These are phyloP conservation scores for Russula lepida DNA, from an alignment of 768 basidiomycete genomes.

Conservation along the genomic window DNA sequence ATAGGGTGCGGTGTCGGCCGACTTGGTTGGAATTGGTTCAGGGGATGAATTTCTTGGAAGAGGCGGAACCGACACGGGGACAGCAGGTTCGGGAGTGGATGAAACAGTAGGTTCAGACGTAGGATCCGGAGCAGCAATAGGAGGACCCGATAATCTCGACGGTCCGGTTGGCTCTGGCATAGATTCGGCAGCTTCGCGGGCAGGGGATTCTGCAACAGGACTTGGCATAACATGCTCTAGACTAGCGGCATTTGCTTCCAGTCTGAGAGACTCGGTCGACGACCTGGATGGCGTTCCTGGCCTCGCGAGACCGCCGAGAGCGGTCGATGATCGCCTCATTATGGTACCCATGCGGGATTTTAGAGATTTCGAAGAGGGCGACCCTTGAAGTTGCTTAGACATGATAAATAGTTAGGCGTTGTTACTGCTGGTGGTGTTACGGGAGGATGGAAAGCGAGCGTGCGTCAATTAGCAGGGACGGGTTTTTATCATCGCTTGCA, in stretches of 20 bases:
- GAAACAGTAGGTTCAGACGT: slow-evolving; percentile 5
- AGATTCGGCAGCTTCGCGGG: slow-evolving; percentile 42
- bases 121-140: slow-evolving; percentile 10
- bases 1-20: slow-evolving; percentile 16
- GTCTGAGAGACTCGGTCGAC: slow-evolving; percentile 25
- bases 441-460: slow-evolving; percentile 4
- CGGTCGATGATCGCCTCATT: slow-evolving; percentile 19
- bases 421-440: not conserved
- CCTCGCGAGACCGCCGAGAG: slow-evolving; percentile 12
- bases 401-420: not conserved
- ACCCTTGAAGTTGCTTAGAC: slow-evolving; percentile 11
- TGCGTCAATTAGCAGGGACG: slow-evolving; percentile 4
- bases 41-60: not conserved
- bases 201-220: slow-evolving; percentile 65
- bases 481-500: slow-evolving; percentile 11
- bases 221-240: slow-evolving; percentile 36
- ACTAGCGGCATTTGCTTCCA: slow-evolving; percentile 30
- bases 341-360: slow-evolving; percentile 19
- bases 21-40: not conserved
- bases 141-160: slow-evolving; percentile 23
- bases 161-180: slow-evolving; percentile 20
- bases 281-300: slow-evolving; percentile 14
- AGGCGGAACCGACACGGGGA: not conserved
- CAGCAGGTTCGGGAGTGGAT: not conserved
- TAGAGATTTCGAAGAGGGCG: slow-evolving; percentile 8